A percentile compares a stretch with the other conserved stretches of the same genome.
These are phyloP conservation scores for Colletotrichum godetiae DNA, from an alignment of 2,329 filamentous ascomycete species.

Conservation along the genomic window DNA sequence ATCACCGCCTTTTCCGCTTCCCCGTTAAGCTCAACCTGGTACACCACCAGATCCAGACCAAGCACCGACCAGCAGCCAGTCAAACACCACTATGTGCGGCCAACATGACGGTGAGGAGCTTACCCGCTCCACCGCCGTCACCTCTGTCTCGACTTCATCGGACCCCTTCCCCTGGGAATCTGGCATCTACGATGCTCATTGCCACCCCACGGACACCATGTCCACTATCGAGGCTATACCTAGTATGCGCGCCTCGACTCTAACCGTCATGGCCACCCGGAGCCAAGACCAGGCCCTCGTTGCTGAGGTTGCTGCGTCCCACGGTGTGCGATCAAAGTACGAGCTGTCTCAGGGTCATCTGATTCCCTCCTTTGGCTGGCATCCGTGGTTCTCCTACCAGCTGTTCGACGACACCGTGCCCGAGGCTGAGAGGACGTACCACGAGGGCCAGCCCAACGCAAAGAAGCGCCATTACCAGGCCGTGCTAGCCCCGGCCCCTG, in stretches of 20 bases:
- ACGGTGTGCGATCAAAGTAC: constrained; percentile 56
- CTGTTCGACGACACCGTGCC: constrained; percentile 70
- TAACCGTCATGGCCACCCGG: constrained; percentile 84
- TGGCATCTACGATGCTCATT: constrained; percentile 82
- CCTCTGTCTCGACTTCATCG: constrained; percentile 15
- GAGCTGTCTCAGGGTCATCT: constrained; percentile 40
- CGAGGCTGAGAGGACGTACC: constrained; percentile 49
- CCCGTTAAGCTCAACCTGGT: constrained; percentile 9
- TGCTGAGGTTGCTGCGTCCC: constrained; percentile 65
- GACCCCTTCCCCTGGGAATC: constrained; percentile 74
- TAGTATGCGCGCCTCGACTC: constrained; percentile 71
- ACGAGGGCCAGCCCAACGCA: constrained; percentile 45
- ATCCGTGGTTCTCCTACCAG: constrained; percentile 87
- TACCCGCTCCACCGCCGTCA: constrained; percentile 6
- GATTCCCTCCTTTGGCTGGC: constrained; percentile 85
- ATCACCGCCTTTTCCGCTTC: constrained; percentile 9
- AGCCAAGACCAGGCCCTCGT: constrained; percentile 82
- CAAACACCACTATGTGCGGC: constrained; percentile 27
- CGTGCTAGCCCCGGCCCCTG: constrained; percentile 66
- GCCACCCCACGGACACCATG: constrained; percentile 86
- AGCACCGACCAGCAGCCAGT: constrained; percentile 8
- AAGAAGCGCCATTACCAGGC: constrained; percentile 71
- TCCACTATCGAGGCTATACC: constrained; percentile 67
- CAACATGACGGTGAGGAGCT: constrained; percentile 13
- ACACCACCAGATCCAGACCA: neutral